Evolutionary conservation across 345 rosid species (phyloP).

Genomic region (Lenwebbia sp.): DNA sequence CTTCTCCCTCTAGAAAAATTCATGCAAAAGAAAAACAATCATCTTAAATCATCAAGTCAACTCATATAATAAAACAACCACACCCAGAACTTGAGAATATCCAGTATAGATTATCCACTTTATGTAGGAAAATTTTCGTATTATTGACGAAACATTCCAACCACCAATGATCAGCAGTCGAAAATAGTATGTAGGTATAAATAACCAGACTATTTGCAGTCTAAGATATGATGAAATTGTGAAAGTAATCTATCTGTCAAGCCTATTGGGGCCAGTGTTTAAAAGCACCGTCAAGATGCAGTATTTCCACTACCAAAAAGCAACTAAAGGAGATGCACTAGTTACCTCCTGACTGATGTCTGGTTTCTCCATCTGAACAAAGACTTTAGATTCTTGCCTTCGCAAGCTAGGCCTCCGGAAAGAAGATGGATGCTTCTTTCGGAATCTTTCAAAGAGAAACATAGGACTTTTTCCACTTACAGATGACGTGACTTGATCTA

Average conservation of each 20-base stretch:
- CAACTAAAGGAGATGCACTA: background rate
- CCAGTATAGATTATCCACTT: background rate
- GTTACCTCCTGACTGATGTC: conserved; percentile 81
- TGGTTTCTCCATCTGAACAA: conserved; percentile 59
- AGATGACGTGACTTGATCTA: conserved; percentile 50
- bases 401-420: conserved; percentile 39
- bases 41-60: background rate
- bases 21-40: background rate
- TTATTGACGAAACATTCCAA: background rate
- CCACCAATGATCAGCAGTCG: background rate
- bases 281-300: background rate
- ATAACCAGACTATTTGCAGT: background rate
- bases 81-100: background rate
- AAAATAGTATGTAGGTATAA: background rate
- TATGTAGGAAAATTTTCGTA: background rate
- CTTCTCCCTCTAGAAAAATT: conserved; percentile 51
- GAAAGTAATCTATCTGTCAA: background rate
- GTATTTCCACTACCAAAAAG: background rate
- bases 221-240: background rate
- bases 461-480: conserved; percentile 46
- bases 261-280: background rate
- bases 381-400: conserved; percentile 53
- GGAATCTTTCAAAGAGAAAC: conserved; percentile 28
- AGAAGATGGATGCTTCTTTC: conserved; percentile 22
- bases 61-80: background rate